phyloP scores from a whole-genome alignment of 495 filamentous ascomycete genomes.

The Neurospora sp. region DNA sequence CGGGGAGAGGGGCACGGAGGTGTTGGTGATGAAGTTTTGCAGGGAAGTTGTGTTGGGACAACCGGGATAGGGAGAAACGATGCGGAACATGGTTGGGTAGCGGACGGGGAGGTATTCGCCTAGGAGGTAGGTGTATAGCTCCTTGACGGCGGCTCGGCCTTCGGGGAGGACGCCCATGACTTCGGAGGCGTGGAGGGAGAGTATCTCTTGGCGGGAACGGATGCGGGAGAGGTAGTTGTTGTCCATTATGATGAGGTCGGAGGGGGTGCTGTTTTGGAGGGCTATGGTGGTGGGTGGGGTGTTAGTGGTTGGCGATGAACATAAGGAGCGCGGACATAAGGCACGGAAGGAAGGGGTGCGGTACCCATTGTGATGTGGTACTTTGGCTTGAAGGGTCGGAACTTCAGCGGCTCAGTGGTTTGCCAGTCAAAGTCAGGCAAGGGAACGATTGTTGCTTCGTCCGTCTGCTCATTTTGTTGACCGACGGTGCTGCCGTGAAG shows the following conservation, averaged over 20 bases:
- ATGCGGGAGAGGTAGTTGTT: constrained; percentile 52
- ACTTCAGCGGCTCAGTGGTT: constrained; percentile 46
- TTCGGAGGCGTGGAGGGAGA: constrained; percentile 38
- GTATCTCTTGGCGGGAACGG: constrained; percentile 37
- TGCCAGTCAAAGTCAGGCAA: constrained; percentile 51
- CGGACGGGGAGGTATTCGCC: constrained; percentile 53
- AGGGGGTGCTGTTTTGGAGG: constrained; percentile 41
- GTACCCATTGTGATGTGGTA: constrained; percentile 68
- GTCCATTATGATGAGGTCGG: constrained; percentile 58
- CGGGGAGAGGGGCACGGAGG: constrained; percentile 31
- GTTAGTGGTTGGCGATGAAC: not conserved
- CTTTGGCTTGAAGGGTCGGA: constrained; percentile 60
- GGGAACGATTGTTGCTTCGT: constrained; percentile 33
- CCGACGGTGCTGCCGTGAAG: not conserved
- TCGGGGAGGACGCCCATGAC: constrained; percentile 36
- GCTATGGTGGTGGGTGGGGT: constrained; percentile 10
- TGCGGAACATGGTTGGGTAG: constrained; percentile 54
- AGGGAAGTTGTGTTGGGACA: constrained; percentile 6
- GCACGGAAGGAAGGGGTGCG: not conserved
- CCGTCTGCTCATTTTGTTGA: not conserved
- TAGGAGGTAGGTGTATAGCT: constrained; percentile 58
- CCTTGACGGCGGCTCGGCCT: constrained; percentile 41
- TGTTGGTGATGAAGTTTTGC: constrained; percentile 36
- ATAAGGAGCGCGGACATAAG: too few relatives aligned
- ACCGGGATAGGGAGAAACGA: constrained; percentile 3